Percentiles rank a stretch among this genome's conserved stretches.
phyloP scores from a whole-genome alignment of 1,139 yeast genomes.

The Hyphopichia pseudoburtonii region DNA sequence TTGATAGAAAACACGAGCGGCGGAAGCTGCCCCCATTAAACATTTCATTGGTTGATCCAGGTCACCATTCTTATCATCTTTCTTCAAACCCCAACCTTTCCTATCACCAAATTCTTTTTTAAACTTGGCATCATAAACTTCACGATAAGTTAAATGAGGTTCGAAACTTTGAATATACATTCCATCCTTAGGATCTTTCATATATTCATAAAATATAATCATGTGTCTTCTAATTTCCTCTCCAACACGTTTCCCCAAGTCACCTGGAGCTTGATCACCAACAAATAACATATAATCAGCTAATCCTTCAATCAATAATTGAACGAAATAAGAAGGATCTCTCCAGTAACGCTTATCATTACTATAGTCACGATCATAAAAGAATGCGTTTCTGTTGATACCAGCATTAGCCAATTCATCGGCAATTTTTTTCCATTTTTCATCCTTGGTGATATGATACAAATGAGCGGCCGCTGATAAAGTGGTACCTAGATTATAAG shows the following conservation, averaged over 20 bases:
- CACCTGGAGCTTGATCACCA: constrained; percentile 45
- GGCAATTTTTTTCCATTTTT: constrained; percentile 57
- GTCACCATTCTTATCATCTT: constrained; percentile 42
- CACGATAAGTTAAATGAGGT: constrained; percentile 54
- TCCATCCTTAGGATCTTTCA: constrained; percentile 60
- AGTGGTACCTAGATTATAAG: constrained; percentile 72
- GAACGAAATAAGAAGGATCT: constrained; percentile 64
- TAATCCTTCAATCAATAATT: constrained; percentile 64
- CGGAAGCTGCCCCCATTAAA: constrained; percentile 64
- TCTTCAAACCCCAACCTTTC: constrained; percentile 52
- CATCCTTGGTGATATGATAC: constrained; percentile 52
- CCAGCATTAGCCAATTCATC: constrained; percentile 61
- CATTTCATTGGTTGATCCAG: constrained; percentile 49
- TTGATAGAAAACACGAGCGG: constrained; percentile 69
- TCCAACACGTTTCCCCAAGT: constrained; percentile 33
- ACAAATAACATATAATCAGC: constrained; percentile 61
- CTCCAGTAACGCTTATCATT: constrained; percentile 61
- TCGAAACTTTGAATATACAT: constrained; percentile 63
- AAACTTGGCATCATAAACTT: constrained; percentile 50
- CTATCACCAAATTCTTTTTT: constrained; percentile 55
- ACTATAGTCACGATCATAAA: constrained; percentile 67
- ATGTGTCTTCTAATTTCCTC: constrained; percentile 51
- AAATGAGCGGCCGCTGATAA: constrained; percentile 55
- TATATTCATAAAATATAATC: constrained; percentile 54
- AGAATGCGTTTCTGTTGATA: constrained; percentile 53